These are phyloP conservation scores for Piedraia hortae DNA, from an alignment of 2,329 filamentous ascomycete genomes.

Conservation along the genomic window DNA sequence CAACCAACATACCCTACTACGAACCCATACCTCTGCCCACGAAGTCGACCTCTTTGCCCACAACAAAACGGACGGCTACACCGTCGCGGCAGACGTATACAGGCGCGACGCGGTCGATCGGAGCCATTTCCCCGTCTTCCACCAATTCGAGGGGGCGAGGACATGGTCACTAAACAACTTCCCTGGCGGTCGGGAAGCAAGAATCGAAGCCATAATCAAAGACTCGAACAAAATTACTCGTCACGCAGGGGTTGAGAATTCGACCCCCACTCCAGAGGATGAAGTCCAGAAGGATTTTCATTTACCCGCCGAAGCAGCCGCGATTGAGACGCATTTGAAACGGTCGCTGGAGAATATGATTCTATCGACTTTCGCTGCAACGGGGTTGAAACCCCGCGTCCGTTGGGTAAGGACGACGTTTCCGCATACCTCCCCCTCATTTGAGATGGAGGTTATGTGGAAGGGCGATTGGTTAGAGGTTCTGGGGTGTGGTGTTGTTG, in stretches of 20 bases:
- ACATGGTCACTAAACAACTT: conserved; percentile 53
- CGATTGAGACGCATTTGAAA: conserved; percentile 65
- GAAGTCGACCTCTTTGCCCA: conserved; percentile 56
- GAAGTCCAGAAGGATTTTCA: conserved; percentile 47
- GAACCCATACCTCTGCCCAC: conserved; percentile 87
- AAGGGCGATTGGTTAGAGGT: conserved; percentile 88
- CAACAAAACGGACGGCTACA: conserved; percentile 50
- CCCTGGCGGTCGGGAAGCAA: too few species aligned
- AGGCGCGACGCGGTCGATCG: conserved; percentile 81
- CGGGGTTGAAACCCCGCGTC: conserved; percentile 57
- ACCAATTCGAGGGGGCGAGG: conserved; percentile 91
- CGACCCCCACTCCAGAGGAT: conserved; percentile 41
- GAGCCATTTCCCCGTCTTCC: conserved; percentile 88
- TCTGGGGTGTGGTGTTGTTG: conserved; percentile 70
- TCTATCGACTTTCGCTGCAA: conserved; percentile 60
- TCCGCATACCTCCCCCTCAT: conserved; percentile 83
- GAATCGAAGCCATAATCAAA: too few species aligned
- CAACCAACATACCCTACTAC: conserved; percentile 54
- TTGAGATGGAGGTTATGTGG: conserved; percentile 91
- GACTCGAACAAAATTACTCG: too few species aligned
- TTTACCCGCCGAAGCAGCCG: conserved; percentile 47
- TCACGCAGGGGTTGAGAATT: too few species aligned
- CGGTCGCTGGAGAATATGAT: conserved; percentile 71
- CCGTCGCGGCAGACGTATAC: conserved; percentile 86
- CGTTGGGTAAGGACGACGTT: conserved; percentile 96